Evolutionary conservation across 192 early-diverging fungal genomes (phyloP).

Genomic region (Coemansia sp.): DNA sequence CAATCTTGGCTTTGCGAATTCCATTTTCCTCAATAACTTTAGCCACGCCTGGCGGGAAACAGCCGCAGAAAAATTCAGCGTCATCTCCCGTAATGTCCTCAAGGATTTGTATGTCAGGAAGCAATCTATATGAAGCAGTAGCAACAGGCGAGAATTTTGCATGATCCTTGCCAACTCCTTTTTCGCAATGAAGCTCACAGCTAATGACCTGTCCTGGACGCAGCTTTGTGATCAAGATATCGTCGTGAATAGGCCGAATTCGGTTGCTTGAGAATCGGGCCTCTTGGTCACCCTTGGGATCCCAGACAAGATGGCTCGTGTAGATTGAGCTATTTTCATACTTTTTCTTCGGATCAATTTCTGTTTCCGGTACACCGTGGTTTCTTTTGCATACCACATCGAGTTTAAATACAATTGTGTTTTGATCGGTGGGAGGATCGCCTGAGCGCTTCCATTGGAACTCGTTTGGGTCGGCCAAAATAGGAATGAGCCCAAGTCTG

Average conservation of each 20-base stretch:
- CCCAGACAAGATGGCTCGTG: constrained; percentile 78
- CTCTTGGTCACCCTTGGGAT: constrained; percentile 88
- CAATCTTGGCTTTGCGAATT: constrained; percentile 73
- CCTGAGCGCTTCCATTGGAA: constrained; percentile 76
- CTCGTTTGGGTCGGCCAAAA: constrained; percentile 76
- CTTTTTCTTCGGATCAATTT: constrained; percentile 71
- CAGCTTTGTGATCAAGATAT: constrained; percentile 92
- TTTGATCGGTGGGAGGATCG: constrained; percentile 85
- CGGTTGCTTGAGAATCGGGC: constrained; percentile 66
- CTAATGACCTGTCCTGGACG: constrained; percentile 86
- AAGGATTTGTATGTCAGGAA: constrained; percentile 88
- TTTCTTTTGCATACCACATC: constrained; percentile 70
- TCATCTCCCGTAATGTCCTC: constrained; percentile 80
- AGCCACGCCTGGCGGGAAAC: constrained; percentile 87
- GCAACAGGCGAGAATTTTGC: constrained; percentile 98
- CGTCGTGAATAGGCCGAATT: constrained; percentile 79
- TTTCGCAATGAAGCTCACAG: constrained; percentile 83
- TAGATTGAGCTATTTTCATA: constrained; percentile 77
- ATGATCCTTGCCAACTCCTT: constrained; percentile 94
- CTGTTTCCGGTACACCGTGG: constrained; percentile 59
- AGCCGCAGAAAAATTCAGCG: constrained; percentile 78
- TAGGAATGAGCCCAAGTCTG: constrained; percentile 89
- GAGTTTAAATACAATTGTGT: constrained; percentile 91
- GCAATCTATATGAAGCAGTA: constrained; percentile 90
- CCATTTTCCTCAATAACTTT: constrained; percentile 71